These are phyloP conservation scores for Euphorbia lathyris DNA, from an alignment of 345 rosid genomes.

Conservation along the genomic window DNA sequence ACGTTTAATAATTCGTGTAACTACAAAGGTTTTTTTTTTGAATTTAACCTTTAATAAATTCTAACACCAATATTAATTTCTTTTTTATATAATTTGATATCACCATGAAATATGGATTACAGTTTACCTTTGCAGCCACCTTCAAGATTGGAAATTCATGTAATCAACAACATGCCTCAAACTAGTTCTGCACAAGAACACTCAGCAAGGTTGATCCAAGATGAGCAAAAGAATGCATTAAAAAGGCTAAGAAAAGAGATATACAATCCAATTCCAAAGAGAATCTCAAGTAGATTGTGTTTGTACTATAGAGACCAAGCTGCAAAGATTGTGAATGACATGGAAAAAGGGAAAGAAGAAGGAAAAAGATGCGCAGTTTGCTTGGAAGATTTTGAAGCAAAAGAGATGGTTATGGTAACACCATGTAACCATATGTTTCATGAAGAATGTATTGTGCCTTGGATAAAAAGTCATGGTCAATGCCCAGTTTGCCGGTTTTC, in stretches of 20 bases:
- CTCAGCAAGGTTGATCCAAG: conserved; percentile 24
- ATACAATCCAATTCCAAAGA: conserved; percentile 54
- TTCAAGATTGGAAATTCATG: background rate
- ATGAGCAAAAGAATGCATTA: conserved; percentile 35
- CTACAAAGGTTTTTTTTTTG: too few relatives aligned
- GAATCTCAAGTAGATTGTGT: conserved; percentile 39
- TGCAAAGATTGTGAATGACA: background rate
- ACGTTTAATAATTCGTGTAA: too few relatives aligned
- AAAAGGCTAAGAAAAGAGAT: conserved; percentile 52
- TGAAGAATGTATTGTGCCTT: conserved; percentile 72
- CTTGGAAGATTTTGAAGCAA: conserved; percentile 75
- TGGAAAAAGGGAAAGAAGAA: conserved; percentile 33
- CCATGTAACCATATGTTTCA: conserved; percentile 91
- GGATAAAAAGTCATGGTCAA: conserved; percentile 59
- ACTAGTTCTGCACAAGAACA: conserved; percentile 5
- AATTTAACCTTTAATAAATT: too few relatives aligned
- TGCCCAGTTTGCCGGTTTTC: conserved; percentile 73
- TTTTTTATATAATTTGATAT: too few relatives aligned
- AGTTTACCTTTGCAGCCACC: conserved; percentile 6
- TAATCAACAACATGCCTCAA: conserved; percentile 12
- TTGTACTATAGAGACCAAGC: conserved; percentile 52
- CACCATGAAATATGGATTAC: background rate
- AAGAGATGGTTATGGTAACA: conserved; percentile 60
- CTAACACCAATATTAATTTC: too few relatives aligned
- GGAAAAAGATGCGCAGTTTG: conserved; percentile 66